Percentiles rank a stretch among this genome's conserved stretches.
These are phyloP conservation scores for Saturnispora quitensis DNA, from an alignment of 805 yeast genomes.

Conservation along the genomic window DNA sequence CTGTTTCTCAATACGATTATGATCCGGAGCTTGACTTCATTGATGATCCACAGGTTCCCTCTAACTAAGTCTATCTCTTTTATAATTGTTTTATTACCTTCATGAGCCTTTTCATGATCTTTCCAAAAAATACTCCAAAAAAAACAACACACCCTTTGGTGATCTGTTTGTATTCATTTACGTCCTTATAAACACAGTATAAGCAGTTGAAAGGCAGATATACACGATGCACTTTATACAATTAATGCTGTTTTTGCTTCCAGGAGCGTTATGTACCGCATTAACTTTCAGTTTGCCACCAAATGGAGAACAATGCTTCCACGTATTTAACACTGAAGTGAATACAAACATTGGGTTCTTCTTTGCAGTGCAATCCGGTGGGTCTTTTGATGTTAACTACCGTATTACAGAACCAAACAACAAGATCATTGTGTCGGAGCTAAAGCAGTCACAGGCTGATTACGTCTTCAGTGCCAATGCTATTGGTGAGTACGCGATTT, in stretches of 20 bases:
- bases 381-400: conserved; percentile 74
- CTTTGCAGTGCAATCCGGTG: conserved; percentile 78
- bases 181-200: background rate
- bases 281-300: conserved; percentile 71
- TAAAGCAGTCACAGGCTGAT: conserved; percentile 71
- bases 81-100: background rate
- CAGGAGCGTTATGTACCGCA: conserved; percentile 35
- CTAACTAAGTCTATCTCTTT: background rate
- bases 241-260: background rate
- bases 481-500: conserved; percentile 78
- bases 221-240: background rate
- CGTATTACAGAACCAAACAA: conserved; percentile 50
- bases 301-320: conserved; percentile 63
- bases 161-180: background rate
- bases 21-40: conserved; percentile 28
- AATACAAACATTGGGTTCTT: conserved; percentile 60
- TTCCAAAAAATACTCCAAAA: background rate
- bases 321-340: conserved; percentile 53
- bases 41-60: conserved; percentile 7
- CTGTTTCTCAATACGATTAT: conserved; percentile 15
- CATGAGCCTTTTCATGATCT: background rate
- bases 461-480: conserved; percentile 56
- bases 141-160: background rate
- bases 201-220: background rate
- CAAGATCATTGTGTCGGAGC: conserved; percentile 41